These are phyloP conservation scores for Thalassiosira hispida DNA, from an alignment of 352 stramenopile genomes.

Conservation along the genomic window DNA sequence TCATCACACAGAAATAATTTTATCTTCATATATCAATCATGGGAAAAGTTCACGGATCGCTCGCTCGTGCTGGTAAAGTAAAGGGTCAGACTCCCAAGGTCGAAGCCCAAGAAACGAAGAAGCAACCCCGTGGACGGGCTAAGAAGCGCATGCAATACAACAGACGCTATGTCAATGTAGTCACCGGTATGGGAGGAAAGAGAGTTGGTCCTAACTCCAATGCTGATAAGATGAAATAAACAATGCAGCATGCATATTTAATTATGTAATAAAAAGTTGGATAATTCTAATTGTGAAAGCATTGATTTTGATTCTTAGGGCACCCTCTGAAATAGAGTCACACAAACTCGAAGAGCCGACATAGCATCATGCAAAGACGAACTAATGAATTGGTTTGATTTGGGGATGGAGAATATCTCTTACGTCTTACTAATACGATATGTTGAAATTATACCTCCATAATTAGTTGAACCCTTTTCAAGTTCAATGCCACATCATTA, in stretches of 20 bases:
- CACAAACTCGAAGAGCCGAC: no score
- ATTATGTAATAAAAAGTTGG: conserved; percentile 23
- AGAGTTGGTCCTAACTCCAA: conserved; percentile 98
- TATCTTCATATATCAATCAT: conserved; percentile 50
- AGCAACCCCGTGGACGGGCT: conserved; percentile 95
- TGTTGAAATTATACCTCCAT: no score
- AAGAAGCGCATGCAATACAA: conserved; percentile 99
- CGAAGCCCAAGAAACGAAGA: conserved; percentile 99
- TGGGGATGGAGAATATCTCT: no score
- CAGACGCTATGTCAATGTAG: conserved; percentile 99
- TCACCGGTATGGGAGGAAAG: conserved; percentile 95
- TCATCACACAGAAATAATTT: not conserved
- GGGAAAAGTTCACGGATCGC: conserved; percentile 98
- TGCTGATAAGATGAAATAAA: conserved; percentile 94
- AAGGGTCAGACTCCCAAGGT: conserved; percentile 99
- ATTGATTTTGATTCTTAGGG: no score
- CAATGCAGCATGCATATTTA: conserved; percentile 12
- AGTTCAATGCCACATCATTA: no score
- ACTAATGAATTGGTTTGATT: no score
- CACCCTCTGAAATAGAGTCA: no score
- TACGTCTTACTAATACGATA: no score
- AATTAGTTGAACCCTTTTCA: no score
- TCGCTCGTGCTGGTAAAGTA: conserved; percentile 99
- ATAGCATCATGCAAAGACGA: no score
- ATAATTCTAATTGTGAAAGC: not conserved